A percentile compares a stretch with the other conserved stretches of the same genome.
Evolutionary conservation across 192 early-diverging fungal genomes (phyloP).

Genomic region (Thamnidium elegans): DNA sequence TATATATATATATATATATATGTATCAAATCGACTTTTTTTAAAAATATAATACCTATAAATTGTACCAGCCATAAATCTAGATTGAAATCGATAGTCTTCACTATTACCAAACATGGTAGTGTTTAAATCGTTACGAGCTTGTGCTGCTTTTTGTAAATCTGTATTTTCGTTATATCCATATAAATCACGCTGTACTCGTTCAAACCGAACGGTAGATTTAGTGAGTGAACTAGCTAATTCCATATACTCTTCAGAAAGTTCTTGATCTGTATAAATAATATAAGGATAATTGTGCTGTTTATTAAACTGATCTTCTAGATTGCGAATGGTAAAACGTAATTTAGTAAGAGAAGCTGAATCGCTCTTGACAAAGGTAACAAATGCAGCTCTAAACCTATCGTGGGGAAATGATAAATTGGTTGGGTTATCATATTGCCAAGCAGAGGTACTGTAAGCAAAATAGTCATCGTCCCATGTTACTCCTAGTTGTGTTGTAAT

Average conservation of each 20-base stretch:
- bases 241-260: conserved; percentile 33
- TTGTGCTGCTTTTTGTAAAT: conserved; percentile 26
- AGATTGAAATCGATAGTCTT: conserved; percentile 53
- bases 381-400: conserved; percentile 20
- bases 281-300: conserved; percentile 31
- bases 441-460: not conserved
- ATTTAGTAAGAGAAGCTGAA: conserved; percentile 15
- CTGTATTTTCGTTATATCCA: conserved; percentile 24
- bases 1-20: not conserved
- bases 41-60: conserved; percentile 35
- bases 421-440: conserved; percentile 6
- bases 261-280: conserved; percentile 35
- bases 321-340: conserved; percentile 31
- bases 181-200: conserved; percentile 20
- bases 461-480: too few relatives aligned
- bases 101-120: conserved; percentile 38
- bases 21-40: not conserved
- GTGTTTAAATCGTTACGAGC: conserved; percentile 29
- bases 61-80: conserved; percentile 38
- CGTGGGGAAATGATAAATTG: not conserved
- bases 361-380: conserved; percentile 33
- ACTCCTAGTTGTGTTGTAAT: too few relatives aligned
- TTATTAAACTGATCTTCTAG: conserved; percentile 37
- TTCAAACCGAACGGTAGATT: conserved; percentile 25
- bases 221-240: conserved; percentile 20